Percentiles rank a stretch among this genome's conserved stretches.
These are phyloP conservation scores for Aspergillus quadrilineatus DNA, from an alignment of 2,329 filamentous ascomycete species.

Conservation along the genomic window DNA sequence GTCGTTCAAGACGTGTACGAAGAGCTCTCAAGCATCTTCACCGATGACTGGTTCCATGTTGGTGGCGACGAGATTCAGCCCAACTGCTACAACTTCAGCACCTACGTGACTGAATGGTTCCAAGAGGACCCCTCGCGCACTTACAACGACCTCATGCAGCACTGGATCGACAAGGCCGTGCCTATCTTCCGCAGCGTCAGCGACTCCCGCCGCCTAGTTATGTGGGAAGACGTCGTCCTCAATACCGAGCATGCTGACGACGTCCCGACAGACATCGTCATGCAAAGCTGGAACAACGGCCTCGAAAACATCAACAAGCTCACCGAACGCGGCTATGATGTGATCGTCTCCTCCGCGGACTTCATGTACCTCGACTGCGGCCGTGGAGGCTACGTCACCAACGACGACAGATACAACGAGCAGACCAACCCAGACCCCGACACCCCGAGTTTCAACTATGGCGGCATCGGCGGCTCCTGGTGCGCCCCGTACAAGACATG, in stretches of 20 bases:
- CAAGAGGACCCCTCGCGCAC: slow-evolving; percentile 50
- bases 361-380: slow-evolving; percentile 60
- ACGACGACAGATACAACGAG: slow-evolving; percentile 58
- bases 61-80: slow-evolving; percentile 57
- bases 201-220: slow-evolving; percentile 53
- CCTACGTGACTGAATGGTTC: slow-evolving; percentile 51
- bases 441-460: slow-evolving; percentile 55
- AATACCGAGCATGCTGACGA: slow-evolving; percentile 46
- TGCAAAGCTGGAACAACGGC: slow-evolving; percentile 58
- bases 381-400: slow-evolving; percentile 54
- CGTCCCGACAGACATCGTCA: slow-evolving; percentile 52
- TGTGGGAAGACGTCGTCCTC: slow-evolving; percentile 58
- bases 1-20: slow-evolving; percentile 56
- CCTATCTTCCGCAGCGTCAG: slow-evolving; percentile 50
- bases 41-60: slow-evolving; percentile 56
- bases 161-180: slow-evolving; percentile 54
- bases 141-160: slow-evolving; percentile 54
- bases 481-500: slow-evolving; percentile 60
- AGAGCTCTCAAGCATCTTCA: slow-evolving; percentile 52
- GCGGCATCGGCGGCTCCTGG: slow-evolving; percentile 56
- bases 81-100: slow-evolving; percentile 60
- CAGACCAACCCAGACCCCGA: slow-evolving; percentile 51
- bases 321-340: slow-evolving; percentile 51
- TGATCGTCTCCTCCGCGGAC: slow-evolving; percentile 57
- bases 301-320: slow-evolving; percentile 53